These are phyloP conservation scores for Adansonia digitata DNA, from an alignment of 345 rosid species.

Conservation along the genomic window DNA sequence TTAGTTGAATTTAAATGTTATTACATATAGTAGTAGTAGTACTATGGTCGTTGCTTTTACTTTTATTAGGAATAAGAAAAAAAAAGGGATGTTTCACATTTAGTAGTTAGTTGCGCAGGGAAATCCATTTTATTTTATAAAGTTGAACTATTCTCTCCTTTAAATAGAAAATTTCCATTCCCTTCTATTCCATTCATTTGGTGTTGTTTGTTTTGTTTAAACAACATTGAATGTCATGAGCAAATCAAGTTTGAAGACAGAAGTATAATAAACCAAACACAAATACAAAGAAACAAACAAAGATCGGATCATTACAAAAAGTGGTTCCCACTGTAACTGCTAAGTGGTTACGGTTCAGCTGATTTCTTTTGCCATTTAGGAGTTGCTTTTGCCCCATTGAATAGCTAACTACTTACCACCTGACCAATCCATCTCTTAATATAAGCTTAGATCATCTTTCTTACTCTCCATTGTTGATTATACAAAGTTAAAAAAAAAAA, in stretches of 20 bases:
- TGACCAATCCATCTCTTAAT: background rate
- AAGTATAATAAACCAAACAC: background rate
- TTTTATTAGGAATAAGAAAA: background rate
- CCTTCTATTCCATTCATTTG: too few species aligned
- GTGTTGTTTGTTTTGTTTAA: background rate
- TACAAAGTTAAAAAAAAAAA: too few species aligned
- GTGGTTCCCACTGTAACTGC: slow-evolving; percentile 2
- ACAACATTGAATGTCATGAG: background rate
- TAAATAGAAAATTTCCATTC: background rate
- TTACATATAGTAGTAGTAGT: too few species aligned
- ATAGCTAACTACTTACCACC: background rate
- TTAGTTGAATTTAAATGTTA: background rate
- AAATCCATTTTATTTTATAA: background rate
- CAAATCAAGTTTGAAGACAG: background rate
- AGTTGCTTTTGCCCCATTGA: background rate
- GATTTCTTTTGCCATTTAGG: background rate
- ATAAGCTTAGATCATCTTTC: background rate
- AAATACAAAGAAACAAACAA: background rate
- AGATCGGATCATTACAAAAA: background rate
- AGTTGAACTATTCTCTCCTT: background rate
- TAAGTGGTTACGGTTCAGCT: background rate
- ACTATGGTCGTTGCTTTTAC: too few species aligned
- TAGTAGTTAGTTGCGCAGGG: background rate
- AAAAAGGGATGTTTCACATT: background rate
- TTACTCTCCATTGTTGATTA: background rate